Evolutionary conservation across 176 grass and related monocot species (phyloP), one percentile per base, ranked within the genome.

Genomic region (Avena atlantica): DNA sequence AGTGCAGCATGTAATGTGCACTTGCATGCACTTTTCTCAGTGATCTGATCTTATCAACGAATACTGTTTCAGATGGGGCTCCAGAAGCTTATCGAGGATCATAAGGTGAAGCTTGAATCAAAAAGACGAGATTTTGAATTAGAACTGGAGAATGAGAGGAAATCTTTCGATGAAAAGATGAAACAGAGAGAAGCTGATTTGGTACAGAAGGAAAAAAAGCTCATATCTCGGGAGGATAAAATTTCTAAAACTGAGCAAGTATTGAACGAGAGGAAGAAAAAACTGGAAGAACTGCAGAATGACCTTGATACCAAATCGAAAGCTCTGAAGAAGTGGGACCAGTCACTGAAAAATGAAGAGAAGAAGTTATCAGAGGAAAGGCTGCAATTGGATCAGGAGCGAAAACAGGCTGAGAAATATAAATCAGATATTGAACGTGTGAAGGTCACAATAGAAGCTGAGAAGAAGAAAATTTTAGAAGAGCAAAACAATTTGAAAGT

Each of bases 21-120:
- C 6, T 84, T 70, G 24, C 50, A 49, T 34, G 1, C 27, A 9
- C 68, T n/a, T 52, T 82, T 86, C 48, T 88, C 63, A 49, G 37
- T 78, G 48, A 44, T 40, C 77, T 89, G 47, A 78, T 70, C 49
- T 29, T 69, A n/a, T 19, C 44, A 11, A 85, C 17, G 10, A 70
- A 69, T 82, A 63, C 36, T 75, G 53, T 86, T 91, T 63, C 73
- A 98, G 97, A 78, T 88, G 80, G 94, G 86, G 61, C 92, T 98
- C 48, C 90, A 96, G 81, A 96, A 94, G 87, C 85, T 98, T 87
- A 59, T 96, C 55, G 94, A 94, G 81, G 89, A 94, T 69, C 97
- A 96, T 71, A 92, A 94, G 25, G 47, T 71, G 9, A 81, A 89
- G 23, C 83, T 98, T 85, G 89, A 96, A 94, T 80, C 89, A 16